Evolutionary conservation across 2,329 filamentous ascomycete genomes (phyloP).

Genomic region (Catunica adiposa): DNA sequence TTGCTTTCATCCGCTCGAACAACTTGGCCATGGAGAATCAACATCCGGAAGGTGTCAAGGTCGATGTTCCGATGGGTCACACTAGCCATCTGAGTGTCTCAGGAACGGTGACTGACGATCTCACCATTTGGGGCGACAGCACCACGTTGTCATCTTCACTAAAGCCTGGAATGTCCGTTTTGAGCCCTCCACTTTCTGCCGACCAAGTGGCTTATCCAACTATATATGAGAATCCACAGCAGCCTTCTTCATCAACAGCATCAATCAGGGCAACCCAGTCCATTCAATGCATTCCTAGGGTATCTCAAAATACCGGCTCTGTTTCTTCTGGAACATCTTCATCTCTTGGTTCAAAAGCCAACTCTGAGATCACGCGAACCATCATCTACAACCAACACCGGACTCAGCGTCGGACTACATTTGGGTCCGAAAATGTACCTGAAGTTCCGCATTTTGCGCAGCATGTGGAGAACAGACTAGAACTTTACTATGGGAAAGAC

Average conservation of each 20-base stretch:
- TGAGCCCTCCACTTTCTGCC: too few species aligned
- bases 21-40: slow-evolving; percentile 28
- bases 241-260: too few species aligned
- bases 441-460: slow-evolving; percentile 30
- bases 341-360: neutral
- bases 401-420: slow-evolving; percentile 24
- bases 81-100: neutral
- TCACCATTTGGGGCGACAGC: slow-evolving; percentile 5
- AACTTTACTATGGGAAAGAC: slow-evolving; percentile 35
- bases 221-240: neutral
- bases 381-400: slow-evolving; percentile 32
- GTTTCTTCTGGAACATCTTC: neutral
- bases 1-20: slow-evolving; percentile 43
- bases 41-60: neutral
- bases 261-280: too few species aligned
- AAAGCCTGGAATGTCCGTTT: neutral
- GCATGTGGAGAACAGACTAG: slow-evolving; percentile 34
- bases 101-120: neutral
- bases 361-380: slow-evolving; percentile 23
- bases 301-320: neutral
- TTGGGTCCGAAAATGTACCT: slow-evolving; percentile 23
- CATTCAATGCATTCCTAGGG: too few species aligned
- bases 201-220: neutral
- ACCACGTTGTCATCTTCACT: neutral
- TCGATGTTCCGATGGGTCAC: neutral